Evolutionary conservation across 2,329 filamentous ascomycete genomes (phyloP).

Genomic region (Paramyrothecium roridum): DNA sequence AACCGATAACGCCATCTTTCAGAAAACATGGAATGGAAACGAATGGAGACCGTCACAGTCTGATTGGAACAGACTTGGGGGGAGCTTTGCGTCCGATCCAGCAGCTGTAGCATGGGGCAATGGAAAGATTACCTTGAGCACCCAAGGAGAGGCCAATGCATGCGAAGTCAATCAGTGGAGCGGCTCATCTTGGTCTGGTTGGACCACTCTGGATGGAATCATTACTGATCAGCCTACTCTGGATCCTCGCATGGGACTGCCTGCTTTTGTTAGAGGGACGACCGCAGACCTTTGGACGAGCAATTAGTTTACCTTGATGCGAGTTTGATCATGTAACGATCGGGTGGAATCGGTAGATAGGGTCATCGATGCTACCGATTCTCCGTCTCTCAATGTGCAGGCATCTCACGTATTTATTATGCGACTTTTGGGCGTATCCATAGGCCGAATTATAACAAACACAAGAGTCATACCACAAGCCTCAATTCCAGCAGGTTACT

Average conservation of each 20-base stretch:
- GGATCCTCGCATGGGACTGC: background rate
- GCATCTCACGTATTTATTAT: too few relatives aligned
- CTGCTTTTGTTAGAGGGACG: background rate
- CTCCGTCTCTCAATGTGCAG: too few relatives aligned
- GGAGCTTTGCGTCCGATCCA: background rate
- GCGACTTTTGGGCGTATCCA: too few relatives aligned
- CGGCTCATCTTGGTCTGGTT: background rate
- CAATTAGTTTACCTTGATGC: too few relatives aligned
- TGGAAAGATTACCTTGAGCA: background rate
- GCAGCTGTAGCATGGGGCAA: background rate
- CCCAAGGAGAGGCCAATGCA: background rate
- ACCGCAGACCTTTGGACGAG: background rate
- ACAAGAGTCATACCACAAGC: too few relatives aligned
- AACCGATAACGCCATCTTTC: conserved; percentile 3
- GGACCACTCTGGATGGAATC: background rate
- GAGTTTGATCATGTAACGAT: too few relatives aligned
- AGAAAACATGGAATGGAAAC: conserved; percentile 7
- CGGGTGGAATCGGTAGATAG: too few relatives aligned
- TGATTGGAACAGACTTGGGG: conserved; percentile 2
- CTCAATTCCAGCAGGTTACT: too few relatives aligned
- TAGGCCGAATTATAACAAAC: too few relatives aligned
- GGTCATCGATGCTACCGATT: too few relatives aligned
- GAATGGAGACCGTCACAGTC: conserved; percentile 3
- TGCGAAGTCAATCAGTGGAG: background rate
- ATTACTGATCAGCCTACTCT: background rate